These are phyloP conservation scores for Calendula officinalis DNA, from an alignment of 129 eudicot species.

Conservation along the genomic window DNA sequence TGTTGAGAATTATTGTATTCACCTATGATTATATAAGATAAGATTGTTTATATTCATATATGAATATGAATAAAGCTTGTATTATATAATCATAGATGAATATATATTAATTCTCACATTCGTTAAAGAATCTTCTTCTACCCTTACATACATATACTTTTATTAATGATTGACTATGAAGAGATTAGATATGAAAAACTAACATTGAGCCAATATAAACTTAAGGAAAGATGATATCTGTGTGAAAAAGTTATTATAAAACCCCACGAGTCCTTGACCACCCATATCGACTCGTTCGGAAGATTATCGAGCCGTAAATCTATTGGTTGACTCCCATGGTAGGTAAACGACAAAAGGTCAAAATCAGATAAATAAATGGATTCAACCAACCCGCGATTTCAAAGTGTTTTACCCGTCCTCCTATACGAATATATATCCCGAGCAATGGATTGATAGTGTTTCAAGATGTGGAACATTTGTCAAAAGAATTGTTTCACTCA, in stretches of 20 bases:
- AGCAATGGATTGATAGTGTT: conserved; percentile 28
- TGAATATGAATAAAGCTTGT: too few species aligned
- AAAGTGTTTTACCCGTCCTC: conserved; percentile 31
- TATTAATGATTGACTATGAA: neutral
- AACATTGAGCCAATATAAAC: conserved; percentile 31
- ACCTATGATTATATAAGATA: too few species aligned
- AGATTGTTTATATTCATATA: too few species aligned
- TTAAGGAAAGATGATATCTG: conserved; percentile 31
- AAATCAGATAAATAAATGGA: conserved; percentile 21
- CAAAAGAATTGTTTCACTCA: conserved; percentile 29
- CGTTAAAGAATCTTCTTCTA: too few species aligned
- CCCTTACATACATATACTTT: neutral
- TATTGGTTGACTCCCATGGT: conserved; percentile 30
- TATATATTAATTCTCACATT: too few species aligned
- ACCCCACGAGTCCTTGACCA: too few species aligned
- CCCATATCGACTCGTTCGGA: conserved; percentile 23
- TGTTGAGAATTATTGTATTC: too few species aligned
- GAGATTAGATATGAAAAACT: conserved; percentile 5
- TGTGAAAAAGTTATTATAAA: neutral
- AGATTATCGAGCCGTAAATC: conserved; percentile 25
- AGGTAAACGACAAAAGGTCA: conserved; percentile 35
- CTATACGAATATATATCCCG: conserved; percentile 20
- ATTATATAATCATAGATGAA: too few species aligned
- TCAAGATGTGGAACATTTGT: conserved; percentile 29
- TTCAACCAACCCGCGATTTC: conserved; percentile 34